Conservation (phyloP, 2,329 filamentous ascomycete genomes). For the Lasiodiplodia sp. region DNA sequence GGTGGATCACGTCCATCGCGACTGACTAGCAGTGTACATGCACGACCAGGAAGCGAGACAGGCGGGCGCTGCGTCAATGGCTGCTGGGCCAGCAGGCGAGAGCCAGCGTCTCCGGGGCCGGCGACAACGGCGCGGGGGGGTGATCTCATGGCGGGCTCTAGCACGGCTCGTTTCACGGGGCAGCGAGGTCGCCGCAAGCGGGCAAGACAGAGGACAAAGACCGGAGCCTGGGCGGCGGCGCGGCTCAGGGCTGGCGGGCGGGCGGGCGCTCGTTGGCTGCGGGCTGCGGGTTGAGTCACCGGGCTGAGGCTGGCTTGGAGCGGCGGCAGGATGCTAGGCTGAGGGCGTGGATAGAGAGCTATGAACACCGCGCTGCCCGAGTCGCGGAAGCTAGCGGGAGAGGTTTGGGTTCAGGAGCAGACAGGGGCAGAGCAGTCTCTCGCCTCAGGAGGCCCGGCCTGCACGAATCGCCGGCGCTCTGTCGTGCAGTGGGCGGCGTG, state of each 20-base stretch:
- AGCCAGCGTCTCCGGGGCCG: background rate
- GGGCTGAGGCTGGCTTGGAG: background rate
- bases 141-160: slow-evolving; percentile 6
- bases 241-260: background rate
- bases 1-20: slow-evolving; percentile 21
- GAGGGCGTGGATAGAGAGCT: slow-evolving; percentile 4
- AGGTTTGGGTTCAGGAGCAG: slow-evolving; percentile 19
- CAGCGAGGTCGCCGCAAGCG: slow-evolving; percentile 12
- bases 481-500: slow-evolving; percentile 24
- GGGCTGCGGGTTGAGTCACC: background rate
- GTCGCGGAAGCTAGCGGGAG: slow-evolving; percentile 25
- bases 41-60: background rate
- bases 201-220: slow-evolving; percentile 13
- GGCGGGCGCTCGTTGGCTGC: slow-evolving; percentile 9
- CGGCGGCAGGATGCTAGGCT: background rate
- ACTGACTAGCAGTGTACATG: slow-evolving; percentile 22
- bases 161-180: background rate
- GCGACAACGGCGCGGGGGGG: slow-evolving; percentile 13
- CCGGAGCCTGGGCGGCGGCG: background rate
- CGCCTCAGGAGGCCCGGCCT: slow-evolving; percentile 19
- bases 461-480: slow-evolving; percentile 24
- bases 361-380: slow-evolving; percentile 22
- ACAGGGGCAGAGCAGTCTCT: slow-evolving; percentile 20
- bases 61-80: slow-evolving; percentile 10
- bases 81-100: background rate